These are phyloP conservation scores for Mycena crocata DNA, from an alignment of 768 basidiomycete genomes.

Conservation along the genomic window DNA sequence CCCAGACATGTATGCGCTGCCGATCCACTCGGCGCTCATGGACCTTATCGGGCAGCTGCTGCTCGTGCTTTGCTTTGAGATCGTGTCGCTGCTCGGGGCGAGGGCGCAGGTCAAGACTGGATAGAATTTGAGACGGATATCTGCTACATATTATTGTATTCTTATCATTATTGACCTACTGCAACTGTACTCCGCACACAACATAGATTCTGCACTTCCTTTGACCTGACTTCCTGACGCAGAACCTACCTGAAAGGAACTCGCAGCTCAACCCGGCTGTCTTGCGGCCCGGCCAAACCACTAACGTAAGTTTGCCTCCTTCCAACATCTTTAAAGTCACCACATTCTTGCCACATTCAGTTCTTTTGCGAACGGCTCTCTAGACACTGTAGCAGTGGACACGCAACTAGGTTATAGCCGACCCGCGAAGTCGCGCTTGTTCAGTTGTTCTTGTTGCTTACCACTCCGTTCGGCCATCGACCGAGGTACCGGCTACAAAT, in stretches of 20 bases:
- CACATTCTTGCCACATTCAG: too few species aligned
- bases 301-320: too few species aligned
- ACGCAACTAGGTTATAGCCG: too few species aligned
- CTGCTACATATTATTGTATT: background rate
- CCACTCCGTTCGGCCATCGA: background rate
- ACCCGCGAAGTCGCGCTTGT: too few species aligned
- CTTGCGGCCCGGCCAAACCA: too few species aligned
- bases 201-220: background rate
- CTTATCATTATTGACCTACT: background rate
- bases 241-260: too few species aligned
- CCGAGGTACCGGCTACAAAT: background rate
- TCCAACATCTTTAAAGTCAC: too few species aligned
- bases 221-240: too few species aligned
- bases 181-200: background rate
- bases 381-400: too few species aligned
- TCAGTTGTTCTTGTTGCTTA: background rate
- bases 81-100: slow-evolving; percentile 63
- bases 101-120: slow-evolving; percentile 37
- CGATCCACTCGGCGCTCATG: slow-evolving; percentile 90
- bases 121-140: background rate
- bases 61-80: slow-evolving; percentile 80
- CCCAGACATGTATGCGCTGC: slow-evolving; percentile 94
- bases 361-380: too few species aligned
- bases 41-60: slow-evolving; percentile 87
- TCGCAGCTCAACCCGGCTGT: too few species aligned